Percentiles rank a stretch among this genome's conserved stretches.
Evolutionary conservation across 768 basidiomycete genomes (phyloP).

Genomic region (Leccinum obscurum): DNA sequence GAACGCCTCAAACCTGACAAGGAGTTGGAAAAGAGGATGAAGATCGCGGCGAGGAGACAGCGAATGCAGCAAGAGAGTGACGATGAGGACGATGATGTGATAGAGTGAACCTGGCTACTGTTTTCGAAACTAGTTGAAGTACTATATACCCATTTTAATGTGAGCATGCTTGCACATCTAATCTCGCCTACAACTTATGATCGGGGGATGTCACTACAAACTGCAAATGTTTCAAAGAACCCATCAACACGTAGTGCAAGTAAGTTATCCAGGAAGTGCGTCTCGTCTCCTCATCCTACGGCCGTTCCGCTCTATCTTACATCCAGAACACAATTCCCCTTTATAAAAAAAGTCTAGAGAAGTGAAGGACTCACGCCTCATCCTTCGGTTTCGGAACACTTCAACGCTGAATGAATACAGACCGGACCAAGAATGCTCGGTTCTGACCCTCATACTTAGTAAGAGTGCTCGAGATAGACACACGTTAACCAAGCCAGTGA

Average conservation of each 20-base stretch:
- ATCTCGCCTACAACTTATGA: neutral
- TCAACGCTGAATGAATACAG: conserved; percentile 7
- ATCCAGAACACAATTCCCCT: neutral
- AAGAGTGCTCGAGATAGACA: conserved; percentile 52
- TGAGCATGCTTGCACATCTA: neutral
- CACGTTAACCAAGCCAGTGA: neutral
- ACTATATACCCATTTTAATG: conserved; percentile 15
- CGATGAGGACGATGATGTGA: conserved; percentile 50
- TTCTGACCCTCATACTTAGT: conserved; percentile 46
- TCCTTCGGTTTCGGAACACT: neutral
- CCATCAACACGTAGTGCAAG: neutral
- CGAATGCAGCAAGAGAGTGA: conserved; percentile 40
- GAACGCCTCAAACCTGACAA: conserved; percentile 53
- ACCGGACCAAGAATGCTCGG: conserved; percentile 53
- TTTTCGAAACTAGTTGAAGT: neutral
- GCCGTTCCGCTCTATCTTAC: neutral
- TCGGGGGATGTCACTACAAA: neutral
- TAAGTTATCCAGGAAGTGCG: neutral
- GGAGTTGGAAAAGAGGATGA: conserved; percentile 62
- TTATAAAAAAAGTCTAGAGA: too few relatives aligned
- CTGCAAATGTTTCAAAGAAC: neutral
- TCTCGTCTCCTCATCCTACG: neutral
- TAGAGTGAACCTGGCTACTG: conserved; percentile 41
- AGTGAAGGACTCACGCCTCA: neutral
- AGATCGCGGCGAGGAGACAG: conserved; percentile 54